Base-by-base conservation (phyloP, 1,284 basidiomycete genomes). In the Macrocystidia cucumis region DNA sequence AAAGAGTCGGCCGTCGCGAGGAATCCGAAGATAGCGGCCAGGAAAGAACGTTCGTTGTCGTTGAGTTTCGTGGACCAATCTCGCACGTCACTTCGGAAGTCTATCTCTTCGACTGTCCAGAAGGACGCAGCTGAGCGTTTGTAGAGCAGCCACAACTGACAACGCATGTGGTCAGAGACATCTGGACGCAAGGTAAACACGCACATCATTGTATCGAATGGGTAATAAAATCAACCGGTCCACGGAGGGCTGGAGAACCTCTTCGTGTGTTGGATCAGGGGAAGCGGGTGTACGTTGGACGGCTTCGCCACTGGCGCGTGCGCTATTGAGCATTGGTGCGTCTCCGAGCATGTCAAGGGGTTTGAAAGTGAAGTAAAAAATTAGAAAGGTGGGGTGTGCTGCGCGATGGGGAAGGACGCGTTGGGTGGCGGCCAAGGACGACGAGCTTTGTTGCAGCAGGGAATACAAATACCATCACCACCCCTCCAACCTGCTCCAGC, bases 71-170 rank as follows among this genome's bases (percentile, higher is more conserved):
- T 84, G 55, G 84, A 82, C 95, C 95, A 98, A 67, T 95, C 91
- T 51, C 82, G 78, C 24, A 89, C 55, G 53, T 98, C 95, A 51
- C 93, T 85, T 13, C 91, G 91, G 11, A 98, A 80, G 59, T 98
- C 91, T 72, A 98, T 95, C 65, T 98, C 93, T 60, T 98, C 93
- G 1, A 91, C 90, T 1, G 92, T 98, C 95, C 93, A 98, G 68
- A 98, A 97, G 0, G 87, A 93, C 0, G 85, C 85, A 49, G 89
- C 75, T 0, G 85, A 82, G 57, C 92, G 89, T 66, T 96, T 96
- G 74, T 96, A 96, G 77, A 93, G 87, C 58, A 85, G 80, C 92
- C 92, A 96, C 51, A 96, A 95, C 90, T 95, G 41, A 21, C 9
- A 8, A n/a, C n/a, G n/a, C 13, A 12, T 20, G 4, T 29, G n/a